Base-by-base conservation (phyloP, 768 basidiomycete species). In the Lentinula sp. region DNA sequence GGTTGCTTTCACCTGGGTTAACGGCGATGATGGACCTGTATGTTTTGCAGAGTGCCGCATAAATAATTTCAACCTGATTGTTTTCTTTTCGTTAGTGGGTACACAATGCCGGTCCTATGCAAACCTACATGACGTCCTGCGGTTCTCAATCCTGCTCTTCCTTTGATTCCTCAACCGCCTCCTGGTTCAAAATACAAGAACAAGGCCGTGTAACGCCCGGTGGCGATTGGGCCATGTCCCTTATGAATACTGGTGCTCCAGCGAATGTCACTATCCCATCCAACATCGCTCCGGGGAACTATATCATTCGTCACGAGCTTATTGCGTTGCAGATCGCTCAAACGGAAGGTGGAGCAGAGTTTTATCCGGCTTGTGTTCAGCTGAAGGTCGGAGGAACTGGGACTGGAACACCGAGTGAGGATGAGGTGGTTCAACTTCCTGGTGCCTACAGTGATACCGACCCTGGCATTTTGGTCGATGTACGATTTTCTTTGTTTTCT, bases 81-180 rank as follows among this genome's bases (percentile, higher is more conserved):
- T 13, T 58, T 46, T 16, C 15, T 33, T 45, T 28, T 32, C 32
- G 33, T 36, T 36, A 62, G 62, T 82, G 80, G 81, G 76, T 76
- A 0, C 81, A 82, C 62, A 67, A 81, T 50, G 76, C 67, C 3
- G 82, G 81, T 5, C 81, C 81, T 9, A 65, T 81, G 66, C 73
- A 83, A 70, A 82, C 80, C 35, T 84, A 84, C 64, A 76, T 84
- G 78, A 72, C 80, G 1, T 61, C 70, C 23, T 84, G 84, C 68
- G 69, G 69, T 18, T 73, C 75, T 0, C 13, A 36, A 15, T 18
- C 20, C 43, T 82, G 82, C 66, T 73, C 75, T 56, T 66, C 76
- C 52, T 81, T 77, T 67, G 64, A 80, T 61, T 53, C 78, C 1
- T 70, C 73, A 41, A 59, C 71, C 36, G 78, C 79, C 7, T 66